Conservation (phyloP, 75 land plant species). For the Cryptomeria japonica region DNA sequence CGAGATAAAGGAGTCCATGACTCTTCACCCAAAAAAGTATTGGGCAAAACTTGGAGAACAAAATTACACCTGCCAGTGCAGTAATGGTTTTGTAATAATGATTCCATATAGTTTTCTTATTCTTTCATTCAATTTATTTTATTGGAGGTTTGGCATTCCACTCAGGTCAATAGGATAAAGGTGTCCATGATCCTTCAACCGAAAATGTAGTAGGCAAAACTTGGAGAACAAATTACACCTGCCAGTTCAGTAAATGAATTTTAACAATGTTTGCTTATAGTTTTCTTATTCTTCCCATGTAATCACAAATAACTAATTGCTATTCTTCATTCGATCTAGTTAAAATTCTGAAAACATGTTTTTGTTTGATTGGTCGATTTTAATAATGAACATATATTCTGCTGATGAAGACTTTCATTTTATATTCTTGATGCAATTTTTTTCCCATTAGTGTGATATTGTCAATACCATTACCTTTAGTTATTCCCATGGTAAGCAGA, state of each 20-base stretch:
- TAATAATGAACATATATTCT: not conserved
- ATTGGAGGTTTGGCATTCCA: constrained; percentile 29
- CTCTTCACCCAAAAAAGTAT: constrained; percentile 29
- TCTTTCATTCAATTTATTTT: not conserved
- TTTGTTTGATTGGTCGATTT: not conserved
- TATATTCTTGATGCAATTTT: not conserved
- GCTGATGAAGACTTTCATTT: not conserved
- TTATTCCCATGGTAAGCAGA: not conserved
- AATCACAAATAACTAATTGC: not conserved
- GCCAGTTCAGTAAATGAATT: not conserved
- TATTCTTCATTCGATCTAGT: not conserved
- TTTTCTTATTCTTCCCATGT: not conserved
- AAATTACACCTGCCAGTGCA: constrained; percentile 9
- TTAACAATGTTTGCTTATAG: not conserved
- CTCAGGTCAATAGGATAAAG: constrained; percentile 39
- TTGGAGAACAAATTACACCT: constrained; percentile 26
- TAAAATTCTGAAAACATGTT: not conserved
- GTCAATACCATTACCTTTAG: not conserved
- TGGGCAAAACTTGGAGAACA: constrained; percentile 37
- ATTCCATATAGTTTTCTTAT: not conserved
- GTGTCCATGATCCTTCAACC: constrained; percentile 26
- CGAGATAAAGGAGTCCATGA: constrained; percentile 36
- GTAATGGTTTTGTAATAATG: not conserved
- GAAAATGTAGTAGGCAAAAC: constrained; percentile 25
- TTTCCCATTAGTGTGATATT: not conserved